phyloP scores from a whole-genome alignment of 164 flowering plant genomes.

The Pachysandra terminalis region DNA sequence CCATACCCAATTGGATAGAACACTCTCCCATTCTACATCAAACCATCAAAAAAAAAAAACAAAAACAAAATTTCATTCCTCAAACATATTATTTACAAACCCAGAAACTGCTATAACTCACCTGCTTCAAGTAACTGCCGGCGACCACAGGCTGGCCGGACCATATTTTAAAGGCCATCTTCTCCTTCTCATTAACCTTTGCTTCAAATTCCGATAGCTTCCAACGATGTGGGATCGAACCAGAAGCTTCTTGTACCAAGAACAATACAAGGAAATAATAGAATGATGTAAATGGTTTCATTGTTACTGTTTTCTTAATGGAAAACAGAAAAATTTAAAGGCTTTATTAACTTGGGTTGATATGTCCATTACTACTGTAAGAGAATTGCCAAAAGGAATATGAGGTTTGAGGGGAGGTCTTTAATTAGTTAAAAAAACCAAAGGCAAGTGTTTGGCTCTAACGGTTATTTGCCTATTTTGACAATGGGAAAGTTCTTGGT shows the following conservation, averaged over 20 bases:
- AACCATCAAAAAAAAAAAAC: background rate
- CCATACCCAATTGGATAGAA: conserved; percentile 8
- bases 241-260: conserved; percentile 8
- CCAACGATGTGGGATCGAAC: conserved; percentile 5
- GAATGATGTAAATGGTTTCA: background rate
- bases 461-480: too few species aligned
- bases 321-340: too few species aligned
- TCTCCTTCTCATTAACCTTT: conserved; percentile 5
- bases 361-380: too few species aligned
- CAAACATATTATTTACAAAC: background rate
- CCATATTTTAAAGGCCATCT: background rate
- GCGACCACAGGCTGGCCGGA: background rate
- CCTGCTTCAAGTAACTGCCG: background rate
- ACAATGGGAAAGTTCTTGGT: too few species aligned
- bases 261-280: conserved; percentile 3
- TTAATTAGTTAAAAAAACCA: too few species aligned
- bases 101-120: background rate
- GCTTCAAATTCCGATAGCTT: conserved; percentile 16
- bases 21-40: background rate
- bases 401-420: too few species aligned
- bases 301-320: background rate
- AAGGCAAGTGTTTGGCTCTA: too few species aligned
- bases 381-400: too few species aligned
- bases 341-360: too few species aligned
- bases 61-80: background rate